A percentile compares a stretch with the other conserved stretches of the same genome.
Evolutionary conservation across 139 green algal genomes (phyloP).

Genomic region (Parachlorella kessleri): DNA sequence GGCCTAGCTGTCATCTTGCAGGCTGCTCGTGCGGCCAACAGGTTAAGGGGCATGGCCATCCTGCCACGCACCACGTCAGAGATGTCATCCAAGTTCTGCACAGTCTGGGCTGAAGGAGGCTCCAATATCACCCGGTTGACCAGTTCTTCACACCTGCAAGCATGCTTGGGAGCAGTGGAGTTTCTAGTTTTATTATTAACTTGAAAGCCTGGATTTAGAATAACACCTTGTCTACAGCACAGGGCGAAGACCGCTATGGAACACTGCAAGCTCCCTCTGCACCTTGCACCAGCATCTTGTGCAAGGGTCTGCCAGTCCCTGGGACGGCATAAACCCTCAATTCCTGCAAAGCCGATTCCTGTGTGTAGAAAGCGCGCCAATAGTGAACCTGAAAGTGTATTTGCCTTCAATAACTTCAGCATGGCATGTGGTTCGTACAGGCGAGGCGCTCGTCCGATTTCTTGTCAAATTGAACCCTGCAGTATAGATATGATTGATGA

Average conservation of each 20-base stretch:
- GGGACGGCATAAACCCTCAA: conserved; percentile 4
- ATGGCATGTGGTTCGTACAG: no score
- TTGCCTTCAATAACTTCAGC: no score
- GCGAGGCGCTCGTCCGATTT: no score
- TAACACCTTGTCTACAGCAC: neutral
- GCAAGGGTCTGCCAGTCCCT: conserved; percentile 12
- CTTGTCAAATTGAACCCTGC: no score
- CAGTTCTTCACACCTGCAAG: conserved; percentile 36
- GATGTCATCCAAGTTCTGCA: conserved; percentile 45
- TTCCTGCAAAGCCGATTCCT: conserved; percentile 8
- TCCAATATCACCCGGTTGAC: conserved; percentile 30
- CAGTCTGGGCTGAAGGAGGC: conserved; percentile 19
- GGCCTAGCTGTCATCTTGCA: no score
- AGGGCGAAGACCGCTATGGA: neutral
- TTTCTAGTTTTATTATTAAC: neutral
- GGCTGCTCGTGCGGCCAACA: no score
- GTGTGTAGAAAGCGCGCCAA: no score
- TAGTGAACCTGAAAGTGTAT: no score
- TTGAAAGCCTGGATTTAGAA: no score
- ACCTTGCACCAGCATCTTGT: conserved; percentile 2
- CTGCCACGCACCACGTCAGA: conserved; percentile 38
- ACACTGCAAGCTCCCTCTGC: no score
- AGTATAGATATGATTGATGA: no score
- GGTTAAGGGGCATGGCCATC: no score
- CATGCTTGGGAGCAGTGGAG: neutral